These are phyloP conservation scores for Trypanosomatidae sp. DNA, from an alignment of 208 protist species.

Conservation along the genomic window DNA sequence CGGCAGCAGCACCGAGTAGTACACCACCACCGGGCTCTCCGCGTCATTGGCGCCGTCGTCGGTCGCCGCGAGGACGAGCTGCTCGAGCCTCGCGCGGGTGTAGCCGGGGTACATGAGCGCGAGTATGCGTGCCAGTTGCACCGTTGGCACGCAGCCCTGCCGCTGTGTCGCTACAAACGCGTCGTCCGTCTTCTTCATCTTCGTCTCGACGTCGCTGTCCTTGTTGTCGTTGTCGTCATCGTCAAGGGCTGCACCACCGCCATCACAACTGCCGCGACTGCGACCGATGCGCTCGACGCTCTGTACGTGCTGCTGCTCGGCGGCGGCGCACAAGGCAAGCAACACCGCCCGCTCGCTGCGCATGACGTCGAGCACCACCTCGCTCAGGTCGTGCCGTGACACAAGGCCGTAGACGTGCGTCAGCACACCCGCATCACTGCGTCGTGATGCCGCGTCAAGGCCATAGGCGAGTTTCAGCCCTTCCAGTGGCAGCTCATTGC, in stretches of 20 bases:
- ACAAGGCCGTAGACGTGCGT: slow-evolving; percentile 52
- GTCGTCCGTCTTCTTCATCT: neutral
- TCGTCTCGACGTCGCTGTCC: neutral
- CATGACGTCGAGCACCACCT: slow-evolving; percentile 42
- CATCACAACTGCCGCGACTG: neutral
- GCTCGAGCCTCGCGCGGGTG: slow-evolving; percentile 13
- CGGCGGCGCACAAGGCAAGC: slow-evolving; percentile 22
- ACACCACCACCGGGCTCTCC: slow-evolving; percentile 22
- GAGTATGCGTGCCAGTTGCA: slow-evolving; percentile 35
- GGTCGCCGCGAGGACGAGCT: slow-evolving; percentile 32
- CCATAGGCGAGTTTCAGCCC: slow-evolving; percentile 46
- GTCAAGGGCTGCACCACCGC: neutral
- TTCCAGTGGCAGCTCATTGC: slow-evolving; percentile 10
- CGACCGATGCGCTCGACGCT: neutral
- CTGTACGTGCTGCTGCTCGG: slow-evolving; percentile 13
- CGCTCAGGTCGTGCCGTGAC: slow-evolving; percentile 21
- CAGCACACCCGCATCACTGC: slow-evolving; percentile 25
- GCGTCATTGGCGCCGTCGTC: slow-evolving; percentile 20
- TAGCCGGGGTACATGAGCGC: slow-evolving; percentile 63
- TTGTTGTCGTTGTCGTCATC: neutral
- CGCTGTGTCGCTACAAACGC: neutral
- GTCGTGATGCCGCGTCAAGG: slow-evolving; percentile 31
- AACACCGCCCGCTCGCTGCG: slow-evolving; percentile 27
- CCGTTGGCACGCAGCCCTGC: slow-evolving; percentile 32
- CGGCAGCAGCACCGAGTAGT: slow-evolving; percentile 53